These are phyloP conservation scores for Gilbertella persicaria DNA, from an alignment of 371 early-diverging fungal species.

Conservation along the genomic window DNA sequence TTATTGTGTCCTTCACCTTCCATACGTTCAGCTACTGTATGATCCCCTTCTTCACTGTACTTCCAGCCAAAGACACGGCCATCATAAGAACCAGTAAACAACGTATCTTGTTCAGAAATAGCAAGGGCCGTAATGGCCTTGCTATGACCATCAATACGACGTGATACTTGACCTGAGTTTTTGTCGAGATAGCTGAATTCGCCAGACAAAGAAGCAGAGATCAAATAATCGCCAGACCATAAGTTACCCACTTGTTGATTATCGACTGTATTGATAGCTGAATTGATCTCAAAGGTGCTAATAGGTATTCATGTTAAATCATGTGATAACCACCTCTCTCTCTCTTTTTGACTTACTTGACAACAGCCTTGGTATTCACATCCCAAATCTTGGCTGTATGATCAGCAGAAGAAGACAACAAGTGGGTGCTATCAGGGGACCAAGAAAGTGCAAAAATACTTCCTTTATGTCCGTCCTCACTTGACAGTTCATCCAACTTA, in stretches of 20 bases:
- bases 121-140: constrained; percentile 85
- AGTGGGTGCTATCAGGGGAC: constrained; percentile 78
- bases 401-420: constrained; percentile 89
- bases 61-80: constrained; percentile 81
- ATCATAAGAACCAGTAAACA: constrained; percentile 91
- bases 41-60: constrained; percentile 33
- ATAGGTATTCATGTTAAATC: not conserved
- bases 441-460: constrained; percentile 85
- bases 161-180: constrained; percentile 51
- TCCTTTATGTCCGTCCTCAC: constrained; percentile 70
- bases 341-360: constrained; percentile 54
- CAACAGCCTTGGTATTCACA: constrained; percentile 65
- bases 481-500: constrained; percentile 65
- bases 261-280: constrained; percentile 38
- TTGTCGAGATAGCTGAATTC: constrained; percentile 84
- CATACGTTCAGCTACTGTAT: constrained; percentile 40
- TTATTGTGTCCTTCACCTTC: constrained; percentile 70
- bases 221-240: constrained; percentile 77
- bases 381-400: constrained; percentile 94
- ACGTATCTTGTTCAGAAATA: constrained; percentile 48
- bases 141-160: constrained; percentile 77
- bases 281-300: constrained; percentile 57
- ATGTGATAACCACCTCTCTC: too few species aligned
- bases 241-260: constrained; percentile 95
- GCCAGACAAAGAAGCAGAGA: constrained; percentile 83